Conservation (phyloP, 371 early-diverging fungal genomes). For the Nematocida sp. region DNA sequence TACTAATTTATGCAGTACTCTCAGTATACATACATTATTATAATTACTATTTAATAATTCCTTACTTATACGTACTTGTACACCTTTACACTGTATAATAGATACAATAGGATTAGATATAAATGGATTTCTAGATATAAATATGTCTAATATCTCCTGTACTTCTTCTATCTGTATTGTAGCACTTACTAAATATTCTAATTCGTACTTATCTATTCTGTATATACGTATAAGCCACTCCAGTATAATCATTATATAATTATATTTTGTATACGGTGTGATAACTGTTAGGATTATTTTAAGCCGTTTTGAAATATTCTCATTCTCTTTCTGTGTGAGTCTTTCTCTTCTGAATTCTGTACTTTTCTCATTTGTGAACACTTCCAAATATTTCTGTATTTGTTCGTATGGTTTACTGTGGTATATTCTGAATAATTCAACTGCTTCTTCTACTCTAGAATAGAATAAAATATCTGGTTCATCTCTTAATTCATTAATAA, state of each 20-base stretch:
- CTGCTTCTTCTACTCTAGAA: conserved; percentile 7
- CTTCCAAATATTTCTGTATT: conserved; percentile 21
- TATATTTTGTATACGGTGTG: conserved; percentile 4
- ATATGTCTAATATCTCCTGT: neutral
- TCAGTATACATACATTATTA: neutral
- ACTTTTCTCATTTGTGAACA: conserved; percentile 9
- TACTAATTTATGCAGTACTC: neutral
- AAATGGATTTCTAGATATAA: neutral
- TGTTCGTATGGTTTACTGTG: conserved; percentile 12
- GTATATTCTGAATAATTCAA: conserved; percentile 12
- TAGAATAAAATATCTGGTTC: conserved; percentile 40
- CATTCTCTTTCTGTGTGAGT: conserved; percentile 45
- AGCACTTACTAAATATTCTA: neutral
- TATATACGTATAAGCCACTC: conserved; percentile 47
- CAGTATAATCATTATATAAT: conserved; percentile 16
- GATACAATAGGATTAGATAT: neutral
- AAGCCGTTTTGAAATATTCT: conserved; percentile 17
- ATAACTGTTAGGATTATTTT: conserved; percentile 3
- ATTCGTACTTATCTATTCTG: conserved; percentile 40
- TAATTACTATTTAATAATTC: neutral
- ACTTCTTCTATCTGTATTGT: neutral
- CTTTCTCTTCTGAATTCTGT: conserved; percentile 23
- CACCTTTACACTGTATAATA: neutral
- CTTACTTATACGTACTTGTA: neutral
- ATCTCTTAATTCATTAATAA: neutral